Percentiles rank a stretch among this genome's conserved stretches.
phyloP scores from a whole-genome alignment of 495 filamentous ascomycete genomes.

The Staphylotrichum longicolle region DNA sequence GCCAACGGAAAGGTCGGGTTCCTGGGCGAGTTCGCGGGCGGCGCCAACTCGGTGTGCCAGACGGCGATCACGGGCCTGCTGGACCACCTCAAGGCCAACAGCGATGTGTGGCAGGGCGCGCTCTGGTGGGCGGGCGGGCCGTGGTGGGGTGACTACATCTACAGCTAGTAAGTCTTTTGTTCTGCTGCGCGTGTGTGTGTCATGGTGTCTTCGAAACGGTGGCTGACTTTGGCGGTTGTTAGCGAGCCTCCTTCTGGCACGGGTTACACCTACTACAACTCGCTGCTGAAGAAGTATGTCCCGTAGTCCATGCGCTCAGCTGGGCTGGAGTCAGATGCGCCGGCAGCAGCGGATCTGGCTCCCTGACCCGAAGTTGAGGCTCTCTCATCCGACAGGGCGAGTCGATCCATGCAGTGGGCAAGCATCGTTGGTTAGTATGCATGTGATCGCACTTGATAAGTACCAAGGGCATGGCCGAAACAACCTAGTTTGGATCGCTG shows the following conservation, averaged over 20 bases:
- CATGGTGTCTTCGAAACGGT: no score
- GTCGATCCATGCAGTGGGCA: no score
- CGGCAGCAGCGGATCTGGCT: no score
- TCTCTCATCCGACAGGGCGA: no score
- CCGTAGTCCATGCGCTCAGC: background rate
- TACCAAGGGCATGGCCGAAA: no score
- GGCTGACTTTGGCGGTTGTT: background rate
- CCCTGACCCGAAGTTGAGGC: no score
- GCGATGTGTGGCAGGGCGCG: constrained; percentile 70
- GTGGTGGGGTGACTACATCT: constrained; percentile 62
- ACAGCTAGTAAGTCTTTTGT: constrained; percentile 24
- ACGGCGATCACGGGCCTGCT: constrained; percentile 63
- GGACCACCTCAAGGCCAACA: constrained; percentile 57
- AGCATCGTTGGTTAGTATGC: no score
- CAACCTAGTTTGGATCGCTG: no score
- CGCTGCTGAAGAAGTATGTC: constrained; percentile 27
- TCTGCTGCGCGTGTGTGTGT: background rate
- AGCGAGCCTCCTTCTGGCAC: constrained; percentile 49
- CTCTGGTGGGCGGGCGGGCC: constrained; percentile 70
- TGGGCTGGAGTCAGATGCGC: no score
- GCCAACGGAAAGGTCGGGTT: constrained; percentile 65
- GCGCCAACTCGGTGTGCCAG: constrained; percentile 63
- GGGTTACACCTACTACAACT: constrained; percentile 32
- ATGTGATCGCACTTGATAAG: no score
- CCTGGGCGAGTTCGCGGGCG: constrained; percentile 72